Base-by-base conservation (phyloP, 2,329 filamentous ascomycete species). In the Aspergillus luchuensis region DNA sequence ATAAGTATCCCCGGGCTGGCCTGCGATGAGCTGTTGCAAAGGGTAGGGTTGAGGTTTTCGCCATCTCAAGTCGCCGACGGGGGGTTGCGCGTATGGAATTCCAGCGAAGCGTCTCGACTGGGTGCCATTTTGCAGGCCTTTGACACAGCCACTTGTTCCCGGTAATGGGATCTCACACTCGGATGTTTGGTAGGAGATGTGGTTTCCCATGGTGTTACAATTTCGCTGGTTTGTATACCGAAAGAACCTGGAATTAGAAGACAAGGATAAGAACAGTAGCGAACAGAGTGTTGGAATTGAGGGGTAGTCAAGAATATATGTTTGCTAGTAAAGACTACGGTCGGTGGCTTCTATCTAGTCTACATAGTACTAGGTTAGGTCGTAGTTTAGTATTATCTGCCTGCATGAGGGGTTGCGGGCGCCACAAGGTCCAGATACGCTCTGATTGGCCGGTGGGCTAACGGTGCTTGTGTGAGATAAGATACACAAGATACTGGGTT, bases 71-170 rank as follows among this genome's bases (percentile, higher is more conserved):
- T 72, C 56, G 10, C 75, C 75, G 1, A 71, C 72, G 0, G 79
- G 79, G 0, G 78, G 74, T 11, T 75, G 69, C 1, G 78, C 78
- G 55, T 79, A 81, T 0, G 78, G 76, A 36, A 80, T 68, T 4
- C 68, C 65, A 63, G 74, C 53, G 69, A 69, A 70, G 57, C 71
- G 69, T 23, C 70, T 70, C 2, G 75, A 68, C 33, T 70, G 66
- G 23, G 51, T 63, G 39, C 65, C 62, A 25, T 61, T 68, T 33
- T 69, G 68, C 5, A 65, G 45, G 4, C 68, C 67, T 56, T 56
- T 57, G 10, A 70, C 59, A 13, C 8, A 52, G 13, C 59, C 63
- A 15, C 45, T 53, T n/a, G 21, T 21, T 5, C 49, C 52, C 5
- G 48, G 33, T 0, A 64, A 17, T 7, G 53, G 7, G 17, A 64